phyloP scores from a whole-genome alignment of 768 basidiomycete genomes.

The Russula sp. region DNA sequence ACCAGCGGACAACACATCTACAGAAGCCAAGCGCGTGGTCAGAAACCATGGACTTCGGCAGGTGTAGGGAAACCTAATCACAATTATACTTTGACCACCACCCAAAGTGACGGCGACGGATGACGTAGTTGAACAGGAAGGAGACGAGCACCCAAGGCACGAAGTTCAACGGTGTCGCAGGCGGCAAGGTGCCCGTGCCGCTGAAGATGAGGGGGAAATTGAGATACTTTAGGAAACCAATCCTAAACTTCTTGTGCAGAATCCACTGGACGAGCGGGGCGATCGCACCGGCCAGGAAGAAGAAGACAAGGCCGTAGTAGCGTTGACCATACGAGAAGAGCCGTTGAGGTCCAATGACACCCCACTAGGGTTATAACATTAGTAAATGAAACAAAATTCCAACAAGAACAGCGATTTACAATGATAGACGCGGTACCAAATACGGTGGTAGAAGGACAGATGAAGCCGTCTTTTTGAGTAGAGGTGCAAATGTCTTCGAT shows the following conservation, averaged over 20 bases:
- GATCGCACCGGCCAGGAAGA: slow-evolving; percentile 72
- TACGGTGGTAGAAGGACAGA: slow-evolving; percentile 62
- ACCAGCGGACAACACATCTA: slow-evolving; percentile 63
- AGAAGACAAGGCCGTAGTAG: slow-evolving; percentile 44
- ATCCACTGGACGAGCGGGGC: slow-evolving; percentile 53
- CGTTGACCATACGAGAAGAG: background rate
- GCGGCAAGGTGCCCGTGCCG: slow-evolving; percentile 38
- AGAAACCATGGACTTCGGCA: background rate
- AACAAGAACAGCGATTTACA: slow-evolving; percentile 34
- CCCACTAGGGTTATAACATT: slow-evolving; percentile 29
- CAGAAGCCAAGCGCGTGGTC: slow-evolving; percentile 26
- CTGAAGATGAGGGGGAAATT: slow-evolving; percentile 45
- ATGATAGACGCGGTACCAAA: slow-evolving; percentile 78
- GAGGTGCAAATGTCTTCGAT: slow-evolving; percentile 53
- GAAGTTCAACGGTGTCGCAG: slow-evolving; percentile 39
- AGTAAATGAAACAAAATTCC: background rate
- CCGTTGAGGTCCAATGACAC: slow-evolving; percentile 69
- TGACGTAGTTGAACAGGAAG: slow-evolving; percentile 35
- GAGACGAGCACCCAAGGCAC: slow-evolving; percentile 35
- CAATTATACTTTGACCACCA: slow-evolving; percentile 39
- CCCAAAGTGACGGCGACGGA: slow-evolving; percentile 34
- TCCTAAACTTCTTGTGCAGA: slow-evolving; percentile 28
- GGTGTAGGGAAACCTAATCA: slow-evolving; percentile 4
- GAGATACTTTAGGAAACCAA: slow-evolving; percentile 48
- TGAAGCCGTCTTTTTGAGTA: slow-evolving; percentile 55